Evolutionary conservation across 2,329 filamentous ascomycete genomes (phyloP), one percentile per base, ranked within the genome.

Genomic region (Microdochium bolleyi): DNA sequence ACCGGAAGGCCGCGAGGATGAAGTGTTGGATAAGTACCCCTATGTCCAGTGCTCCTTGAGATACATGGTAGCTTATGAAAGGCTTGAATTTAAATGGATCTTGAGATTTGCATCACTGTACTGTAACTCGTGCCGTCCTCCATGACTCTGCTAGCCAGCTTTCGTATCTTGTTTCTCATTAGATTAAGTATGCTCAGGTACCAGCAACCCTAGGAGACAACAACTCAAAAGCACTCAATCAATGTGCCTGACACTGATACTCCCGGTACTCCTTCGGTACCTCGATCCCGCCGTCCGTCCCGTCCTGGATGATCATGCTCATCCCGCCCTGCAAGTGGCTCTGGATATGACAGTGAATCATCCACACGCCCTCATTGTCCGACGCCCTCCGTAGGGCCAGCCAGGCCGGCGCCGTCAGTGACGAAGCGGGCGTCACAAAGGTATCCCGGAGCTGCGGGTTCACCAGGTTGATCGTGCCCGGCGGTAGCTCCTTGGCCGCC

Each of bases 331-430:
- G 63, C 53, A 80, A 64, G 55, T 83, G 80, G 25, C 73, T 73
- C 60, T 74, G 69, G 30, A 82, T 76, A 61, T 83, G 79, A 55
- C 79, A 83, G 56, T 82, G 79, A 3, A 83, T 58, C 24, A 82
- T 57, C 71, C 76, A 82, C 0, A 77, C 70, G 0, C 79, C 78
- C 2, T 79, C 77, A 54, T 79, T 78, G 21, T 66, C 67, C 30
- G 73, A 75, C 19, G 78, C 73, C 55, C 82, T 81, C 13, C 80
- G 67, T 25, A 82, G 64, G 1, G 70, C 78, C 48, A 77, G 67
- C 80, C 80, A 77, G 1, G 66, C 61, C 2, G 63, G 60, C 1
- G 55, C 65, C 3, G 57, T 11, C 37, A 19, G 59, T 8, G 54
- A 50, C 2, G 72, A 63, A 3, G 61, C 52, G 2, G 64, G 65